Conservation (phyloP, 2,329 filamentous ascomycete genomes). For the Alternaria conjuncta region DNA sequence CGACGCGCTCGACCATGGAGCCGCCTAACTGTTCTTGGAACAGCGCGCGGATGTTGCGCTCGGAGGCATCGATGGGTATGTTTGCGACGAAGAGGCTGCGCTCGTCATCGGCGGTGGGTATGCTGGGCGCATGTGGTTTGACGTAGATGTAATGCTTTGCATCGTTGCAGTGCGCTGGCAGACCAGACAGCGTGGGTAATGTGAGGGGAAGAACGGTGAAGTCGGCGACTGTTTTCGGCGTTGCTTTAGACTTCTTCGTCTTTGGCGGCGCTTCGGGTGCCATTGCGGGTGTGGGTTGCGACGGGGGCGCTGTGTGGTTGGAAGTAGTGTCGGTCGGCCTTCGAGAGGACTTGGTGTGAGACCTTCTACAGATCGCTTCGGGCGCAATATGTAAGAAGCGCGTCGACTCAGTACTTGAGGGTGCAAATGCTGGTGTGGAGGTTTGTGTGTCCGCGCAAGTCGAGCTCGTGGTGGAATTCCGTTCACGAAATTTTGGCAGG, state of each 20-base stretch:
- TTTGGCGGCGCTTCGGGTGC: conserved; percentile 21
- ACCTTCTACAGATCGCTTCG: background rate
- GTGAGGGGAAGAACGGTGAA: conserved; percentile 74
- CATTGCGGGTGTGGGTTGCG: conserved; percentile 20
- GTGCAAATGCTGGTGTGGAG: background rate
- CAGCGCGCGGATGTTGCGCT: conserved; percentile 74
- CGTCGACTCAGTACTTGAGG: background rate
- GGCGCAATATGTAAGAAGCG: background rate
- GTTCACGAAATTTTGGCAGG: conserved; percentile 44
- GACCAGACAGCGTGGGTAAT: conserved; percentile 56
- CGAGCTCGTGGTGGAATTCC: conserved; percentile 11
- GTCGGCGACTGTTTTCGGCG: conserved; percentile 56
- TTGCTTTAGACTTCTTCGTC: conserved; percentile 19
- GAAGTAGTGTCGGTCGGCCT: background rate
- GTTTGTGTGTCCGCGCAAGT: conserved; percentile 3
- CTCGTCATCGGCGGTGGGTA: conserved; percentile 65
- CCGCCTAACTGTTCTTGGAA: conserved; percentile 78
- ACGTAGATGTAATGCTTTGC: conserved; percentile 86
- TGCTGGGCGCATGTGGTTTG: conserved; percentile 80
- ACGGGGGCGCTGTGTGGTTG: background rate
- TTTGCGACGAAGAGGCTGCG: conserved; percentile 93
- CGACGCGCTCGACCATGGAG: conserved; percentile 77
- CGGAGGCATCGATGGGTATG: conserved; percentile 82
- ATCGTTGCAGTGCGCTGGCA: conserved; percentile 50
- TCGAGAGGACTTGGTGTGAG: too few species aligned